phyloP scores from a whole-genome alignment of 2,329 filamentous ascomycete species.

The Aureobasidium mangrovei region DNA sequence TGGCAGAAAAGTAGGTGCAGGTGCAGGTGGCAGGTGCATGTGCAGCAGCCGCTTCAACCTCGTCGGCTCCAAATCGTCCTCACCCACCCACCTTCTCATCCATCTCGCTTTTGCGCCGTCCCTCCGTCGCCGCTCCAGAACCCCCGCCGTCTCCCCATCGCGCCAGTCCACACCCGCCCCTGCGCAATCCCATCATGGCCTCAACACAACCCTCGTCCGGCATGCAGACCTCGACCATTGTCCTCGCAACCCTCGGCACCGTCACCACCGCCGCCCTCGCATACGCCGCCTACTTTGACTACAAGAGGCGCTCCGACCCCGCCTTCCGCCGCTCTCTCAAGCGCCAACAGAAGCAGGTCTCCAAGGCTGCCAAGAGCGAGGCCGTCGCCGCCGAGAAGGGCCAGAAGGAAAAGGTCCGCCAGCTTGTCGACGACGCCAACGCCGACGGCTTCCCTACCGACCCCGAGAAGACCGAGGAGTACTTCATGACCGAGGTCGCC shows the following conservation, averaged over 20 bases:
- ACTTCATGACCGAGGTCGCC: constrained; percentile 94
- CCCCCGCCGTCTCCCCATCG: not conserved
- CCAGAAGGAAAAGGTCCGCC: constrained; percentile 66
- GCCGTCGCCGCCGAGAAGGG: constrained; percentile 55
- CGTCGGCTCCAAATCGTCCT: no score
- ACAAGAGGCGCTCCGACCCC: constrained; percentile 54
- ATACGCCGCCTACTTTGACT: constrained; percentile 60
- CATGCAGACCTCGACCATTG: constrained; percentile 50
- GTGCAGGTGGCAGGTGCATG: no score
- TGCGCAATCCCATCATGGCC: constrained; percentile 22
- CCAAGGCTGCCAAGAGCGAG: constrained; percentile 62
- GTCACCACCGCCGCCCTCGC: constrained; percentile 51
- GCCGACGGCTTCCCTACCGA: constrained; percentile 85
- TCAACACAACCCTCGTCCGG: constrained; percentile 26
- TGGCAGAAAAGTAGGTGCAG: no score
- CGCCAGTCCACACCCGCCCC: not conserved
- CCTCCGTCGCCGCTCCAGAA: no score
- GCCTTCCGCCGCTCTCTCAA: constrained; percentile 57
- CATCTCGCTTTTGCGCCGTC: no score
- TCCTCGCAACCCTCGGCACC: constrained; percentile 50
- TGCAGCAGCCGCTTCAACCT: no score
- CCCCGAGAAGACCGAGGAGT: constrained; percentile 87
- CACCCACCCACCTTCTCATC: no score
- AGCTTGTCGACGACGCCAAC: constrained; percentile 69
- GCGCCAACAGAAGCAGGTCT: constrained; percentile 65